Evolutionary conservation across 371 early-diverging fungal genomes (phyloP).

Genomic region (Circinella umbellata): DNA sequence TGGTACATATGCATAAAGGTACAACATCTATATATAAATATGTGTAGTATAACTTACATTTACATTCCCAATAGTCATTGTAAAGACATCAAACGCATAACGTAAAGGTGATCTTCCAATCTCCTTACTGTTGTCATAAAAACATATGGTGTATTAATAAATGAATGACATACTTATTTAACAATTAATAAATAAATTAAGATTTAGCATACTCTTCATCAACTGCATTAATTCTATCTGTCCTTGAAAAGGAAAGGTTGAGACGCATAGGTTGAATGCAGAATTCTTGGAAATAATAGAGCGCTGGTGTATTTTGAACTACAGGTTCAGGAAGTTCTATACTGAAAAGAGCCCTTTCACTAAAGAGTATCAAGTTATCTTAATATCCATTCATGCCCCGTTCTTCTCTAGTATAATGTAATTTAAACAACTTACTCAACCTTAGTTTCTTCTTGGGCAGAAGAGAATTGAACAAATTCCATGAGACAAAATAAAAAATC

Average conservation of each 20-base stretch:
- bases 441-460: slow-evolving; percentile 24
- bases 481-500: slow-evolving; percentile 77
- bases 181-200: neutral
- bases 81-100: slow-evolving; percentile 77
- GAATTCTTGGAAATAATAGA: slow-evolving; percentile 88
- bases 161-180: neutral
- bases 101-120: slow-evolving; percentile 35
- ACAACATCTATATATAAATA: neutral
- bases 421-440: slow-evolving; percentile 21
- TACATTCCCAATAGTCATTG: slow-evolving; percentile 90
- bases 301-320: slow-evolving; percentile 56
- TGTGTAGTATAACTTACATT: slow-evolving; percentile 51
- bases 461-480: slow-evolving; percentile 75
- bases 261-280: slow-evolving; percentile 87
- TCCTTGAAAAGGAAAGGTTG: slow-evolving; percentile 83
- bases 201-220: slow-evolving; percentile 34
- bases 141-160: slow-evolving; percentile 8
- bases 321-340: slow-evolving; percentile 58
- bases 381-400: neutral
- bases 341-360: slow-evolving; percentile 36
- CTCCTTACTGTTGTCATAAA: slow-evolving; percentile 19
- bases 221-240: slow-evolving; percentile 55
- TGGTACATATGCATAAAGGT: neutral
- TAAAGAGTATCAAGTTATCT: slow-evolving; percentile 9
- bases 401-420: neutral